These are phyloP conservation scores for Fagus crenata DNA, from an alignment of 306 rosid genomes.

Conservation along the genomic window DNA sequence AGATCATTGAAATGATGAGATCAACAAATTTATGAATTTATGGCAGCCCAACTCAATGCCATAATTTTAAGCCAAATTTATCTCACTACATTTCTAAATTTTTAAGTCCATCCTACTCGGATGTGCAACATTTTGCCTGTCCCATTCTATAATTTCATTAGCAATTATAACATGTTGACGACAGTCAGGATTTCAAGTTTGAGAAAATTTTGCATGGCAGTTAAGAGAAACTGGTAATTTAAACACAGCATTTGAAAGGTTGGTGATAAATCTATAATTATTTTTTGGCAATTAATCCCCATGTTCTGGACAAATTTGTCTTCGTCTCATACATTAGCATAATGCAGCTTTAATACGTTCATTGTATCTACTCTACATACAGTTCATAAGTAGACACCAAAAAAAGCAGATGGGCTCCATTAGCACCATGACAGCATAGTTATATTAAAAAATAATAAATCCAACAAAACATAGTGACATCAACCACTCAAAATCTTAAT, in stretches of 20 bases:
- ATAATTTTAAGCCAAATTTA: no score
- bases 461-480: not conserved
- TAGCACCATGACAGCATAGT: not conserved
- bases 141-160: no score
- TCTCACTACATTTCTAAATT: no score
- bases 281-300: not conserved
- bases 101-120: no score
- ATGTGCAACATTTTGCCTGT: no score
- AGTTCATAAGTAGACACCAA: not conserved
- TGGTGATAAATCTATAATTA: not conserved
- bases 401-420: slow-evolving; percentile 3
- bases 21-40: no score
- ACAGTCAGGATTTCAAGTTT: not conserved
- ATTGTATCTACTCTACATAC: not conserved
- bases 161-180: no score
- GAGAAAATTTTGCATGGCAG: not conserved
- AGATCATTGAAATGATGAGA: no score
- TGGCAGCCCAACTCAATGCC: no score
- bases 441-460: not conserved
- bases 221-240: not conserved
- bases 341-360: not conserved
- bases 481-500: not conserved
- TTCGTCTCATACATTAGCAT: no score
- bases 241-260: not conserved
- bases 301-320: not conserved